Base-by-base conservation (phyloP, 352 stramenopile genomes). In the Phytopythium ostracodes region DNA sequence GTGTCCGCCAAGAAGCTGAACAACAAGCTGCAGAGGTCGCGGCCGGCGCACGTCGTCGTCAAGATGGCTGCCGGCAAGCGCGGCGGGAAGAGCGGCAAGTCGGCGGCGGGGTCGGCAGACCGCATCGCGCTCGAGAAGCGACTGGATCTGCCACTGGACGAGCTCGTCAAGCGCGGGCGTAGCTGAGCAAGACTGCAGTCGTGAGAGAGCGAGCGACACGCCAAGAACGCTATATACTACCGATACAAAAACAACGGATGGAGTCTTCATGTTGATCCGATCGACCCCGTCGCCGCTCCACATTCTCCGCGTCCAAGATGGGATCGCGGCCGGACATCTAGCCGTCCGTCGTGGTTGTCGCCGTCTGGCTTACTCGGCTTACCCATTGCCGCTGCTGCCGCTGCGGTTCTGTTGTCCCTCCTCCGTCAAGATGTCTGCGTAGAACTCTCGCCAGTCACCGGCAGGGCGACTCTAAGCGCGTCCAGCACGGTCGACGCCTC, bases 401-500 rank as follows among this genome's bases (percentile, higher is more conserved):
- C 7, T 38, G 33, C 10, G 33, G 33, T 14, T 10, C 2, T 38
- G 33, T 11, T 38, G 7, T 38, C 33, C 33, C 33, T 9, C 33
- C 33, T 38, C 33, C 33, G 10, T 38, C 33, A 38, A 38, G 33
- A 38, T 38, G 33, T 14, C 17, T 44, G 40, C 0, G 40, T 7
- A 49, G n/a, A 12, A 9, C n/a, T 27, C 44, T 51, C 29, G 2
- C 0, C 6, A 31, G 18, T 42, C n/a, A 31, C 29, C 29, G 67
- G 64, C 40, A 94, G 68, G 27, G 84, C 84, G 50, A 91, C 68
- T 59, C 82, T 73, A 17, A 94, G 62, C 50, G 83, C 85, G 38
- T 94, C 60, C 24, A 80, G 65, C 63, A 94, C 59, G 24, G 83
- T 94, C 54, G 74, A 60, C 10, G 77, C 83, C 56, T 94, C 79